A percentile compares a stretch with the other conserved stretches of the same genome.
phyloP scores from a whole-genome alignment of 768 basidiomycete species.

The Russula brevipes region DNA sequence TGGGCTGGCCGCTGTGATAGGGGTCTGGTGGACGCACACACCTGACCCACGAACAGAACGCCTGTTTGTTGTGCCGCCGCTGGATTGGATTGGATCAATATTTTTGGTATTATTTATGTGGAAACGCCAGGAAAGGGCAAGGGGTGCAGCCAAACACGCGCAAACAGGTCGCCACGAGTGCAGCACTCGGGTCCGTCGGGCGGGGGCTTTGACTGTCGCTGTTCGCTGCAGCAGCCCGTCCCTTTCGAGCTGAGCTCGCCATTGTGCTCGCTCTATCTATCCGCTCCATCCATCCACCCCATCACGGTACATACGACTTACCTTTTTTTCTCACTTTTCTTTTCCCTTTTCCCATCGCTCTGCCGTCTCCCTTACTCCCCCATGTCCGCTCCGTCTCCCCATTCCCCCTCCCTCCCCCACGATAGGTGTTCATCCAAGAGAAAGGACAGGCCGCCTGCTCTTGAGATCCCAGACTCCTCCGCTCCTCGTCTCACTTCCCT shows the following conservation, averaged over 20 bases:
- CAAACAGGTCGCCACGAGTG: slow-evolving; percentile 19
- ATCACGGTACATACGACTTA: not conserved
- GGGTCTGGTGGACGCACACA: not conserved
- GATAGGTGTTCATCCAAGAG: slow-evolving; percentile 39
- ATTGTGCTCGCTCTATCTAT: slow-evolving; percentile 24
- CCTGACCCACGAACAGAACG: too few relatives aligned
- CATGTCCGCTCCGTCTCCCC: slow-evolving; percentile 39
- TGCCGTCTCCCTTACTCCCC: slow-evolving; percentile 36
- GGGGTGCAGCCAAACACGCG: slow-evolving; percentile 1
- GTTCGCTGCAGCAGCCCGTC: slow-evolving; percentile 19
- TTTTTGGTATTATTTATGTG: too few relatives aligned
- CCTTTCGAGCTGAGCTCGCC: slow-evolving; percentile 21
- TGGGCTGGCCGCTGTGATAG: slow-evolving; percentile 3
- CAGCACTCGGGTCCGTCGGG: too few relatives aligned
- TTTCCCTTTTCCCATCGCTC: slow-evolving; percentile 30
- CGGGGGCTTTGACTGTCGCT: slow-evolving; percentile 10
- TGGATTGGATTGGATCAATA: too few relatives aligned
- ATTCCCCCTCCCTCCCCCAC: slow-evolving; percentile 28
- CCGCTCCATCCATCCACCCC: not conserved
- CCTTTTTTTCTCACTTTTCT: slow-evolving; percentile 25
- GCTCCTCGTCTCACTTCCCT: slow-evolving; percentile 34
- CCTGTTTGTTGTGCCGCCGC: too few relatives aligned
- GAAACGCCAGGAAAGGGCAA: too few relatives aligned
- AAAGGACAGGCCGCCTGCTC: slow-evolving; percentile 49
- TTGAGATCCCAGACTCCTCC: slow-evolving; percentile 42